These are phyloP conservation scores for Leccinum boreale DNA, from an alignment of 768 basidiomycete genomes.

Conservation along the genomic window DNA sequence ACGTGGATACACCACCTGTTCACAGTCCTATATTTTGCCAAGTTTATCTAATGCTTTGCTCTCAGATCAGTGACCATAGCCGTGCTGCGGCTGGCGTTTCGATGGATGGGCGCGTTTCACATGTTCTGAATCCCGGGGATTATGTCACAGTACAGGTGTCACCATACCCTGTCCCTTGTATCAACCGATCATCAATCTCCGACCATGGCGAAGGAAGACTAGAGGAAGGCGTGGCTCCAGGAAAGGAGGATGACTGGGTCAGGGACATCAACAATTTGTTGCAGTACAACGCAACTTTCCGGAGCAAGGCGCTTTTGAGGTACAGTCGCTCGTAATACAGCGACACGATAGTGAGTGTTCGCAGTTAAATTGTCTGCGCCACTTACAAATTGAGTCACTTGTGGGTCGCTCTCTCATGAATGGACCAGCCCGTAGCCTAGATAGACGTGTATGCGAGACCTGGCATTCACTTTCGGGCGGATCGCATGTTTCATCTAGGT, in stretches of 20 bases:
- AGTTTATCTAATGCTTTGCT: background rate
- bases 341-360: constrained; percentile 11
- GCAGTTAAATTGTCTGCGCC: background rate
- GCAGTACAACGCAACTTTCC: constrained; percentile 93
- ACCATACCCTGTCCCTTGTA: constrained; percentile 88
- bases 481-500: constrained; percentile 1
- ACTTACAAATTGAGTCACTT: constrained; percentile 1
- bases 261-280: constrained; percentile 91
- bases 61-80: constrained; percentile 79
- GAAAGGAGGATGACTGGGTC: constrained; percentile 94
- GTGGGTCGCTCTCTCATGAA: background rate
- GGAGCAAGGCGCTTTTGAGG: constrained; percentile 80
- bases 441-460: background rate
- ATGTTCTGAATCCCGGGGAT: constrained; percentile 80
- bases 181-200: constrained; percentile 79
- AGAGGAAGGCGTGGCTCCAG: constrained; percentile 67
- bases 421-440: constrained; percentile 2
- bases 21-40: background rate
- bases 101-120: constrained; percentile 89
- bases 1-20: constrained; percentile 25
- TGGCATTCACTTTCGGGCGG: background rate
- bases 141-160: constrained; percentile 83
- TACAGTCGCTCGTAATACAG: constrained; percentile 50
- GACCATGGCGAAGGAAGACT: constrained; percentile 42
- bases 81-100: constrained; percentile 87